Evolutionary conservation across 257 asterid genomes (phyloP), one percentile per base, ranked within the genome.

Genomic region (Paraleonurus japonicus): DNA sequence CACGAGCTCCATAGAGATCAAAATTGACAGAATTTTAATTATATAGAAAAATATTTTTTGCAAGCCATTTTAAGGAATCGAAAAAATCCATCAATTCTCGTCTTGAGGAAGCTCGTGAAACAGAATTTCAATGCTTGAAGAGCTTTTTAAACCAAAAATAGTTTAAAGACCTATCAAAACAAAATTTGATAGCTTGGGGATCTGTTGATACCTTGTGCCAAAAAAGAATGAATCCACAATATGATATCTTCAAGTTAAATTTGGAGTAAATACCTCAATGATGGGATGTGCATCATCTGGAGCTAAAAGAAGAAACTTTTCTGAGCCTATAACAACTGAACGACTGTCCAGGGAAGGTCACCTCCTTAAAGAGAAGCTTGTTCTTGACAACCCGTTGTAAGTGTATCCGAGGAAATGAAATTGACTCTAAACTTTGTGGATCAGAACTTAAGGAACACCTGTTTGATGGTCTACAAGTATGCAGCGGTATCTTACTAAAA

Each of bases 251-350:
- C 58, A 37, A 27, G 43, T 5, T 50, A 13, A 33, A 3, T 41
- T 16, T 30, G 4, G 13, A 62, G 35, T n/a, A 74, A 35, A 3
- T 76, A 92, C 98, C 98, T 85, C 81, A 75, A 76, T 75, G 51
- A 22, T 61, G 71, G 83, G 82, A 54, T 54, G 80, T n/a, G 69
- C 69, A 69, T 76, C 81, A 54, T 87, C 90, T 39, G 95, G 95
- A 85, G 78, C 79, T 80, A 26, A 79, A 66, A 17, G 83, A 84
- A 24, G 37, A 71, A 70, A 75, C 79, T n/a, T 80, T 85, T 73
- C 73, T 85, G 75, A 60, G 73, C 76, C 80, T 74, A 60, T 70
- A 27, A 65, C 30, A 75, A 73, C 68, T 53, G 41, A 74, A 66
- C 59, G 81, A 71, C 26, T 75, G 83, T 41, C 75, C 62, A 24